Base-by-base conservation (phyloP, 2,329 filamentous ascomycete genomes). In the Pyricularia grisea region DNA sequence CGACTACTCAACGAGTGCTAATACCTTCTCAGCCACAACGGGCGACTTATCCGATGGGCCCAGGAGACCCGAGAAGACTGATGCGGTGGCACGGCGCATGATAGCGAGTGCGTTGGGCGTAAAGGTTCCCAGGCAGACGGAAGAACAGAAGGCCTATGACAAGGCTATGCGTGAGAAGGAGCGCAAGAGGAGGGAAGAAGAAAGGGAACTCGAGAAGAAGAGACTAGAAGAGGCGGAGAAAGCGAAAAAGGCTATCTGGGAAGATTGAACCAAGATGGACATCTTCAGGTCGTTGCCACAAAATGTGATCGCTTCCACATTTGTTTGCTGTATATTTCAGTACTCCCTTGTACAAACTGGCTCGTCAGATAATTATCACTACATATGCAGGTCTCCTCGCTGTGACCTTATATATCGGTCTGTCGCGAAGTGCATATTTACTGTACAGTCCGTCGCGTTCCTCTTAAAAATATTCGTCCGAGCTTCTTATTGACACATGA, bases 21-120 rank as follows among this genome's bases (percentile, higher is more conserved):
- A 85, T 88, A 36, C 11, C 33, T 27, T 90, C 90, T 30, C 90
- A 89, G 2, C 88, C 90, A 0, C 92, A 89, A 0, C 89, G 90
- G 17, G 85, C 87, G 73, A 87, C 87, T 17, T 63, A 28, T 0
- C 86, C 88, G 4, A 82, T 79, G n/a, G 78, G 79, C 70, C 73
- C 72, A 70, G 70, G 69, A 82, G 92, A 58, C 94, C 93, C 0
- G 94, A 97, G 80, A 99, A 97, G 83, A 96, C 94, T 71, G 96
- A 96, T 71, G 92, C 93, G 0, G 93, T 97, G 58, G 95, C 95
- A 5, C 87, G 91, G 71, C 85, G 95, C 70, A 85, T 99, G 87
- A 98, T 99, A 77, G 93, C 93, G 0, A 92, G 91, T 3, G 93
- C 92, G 0, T 81, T 98, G 72, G 95, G 95, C 0, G 87, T 97